Evolutionary conservation across 2,329 filamentous ascomycete species (phyloP), one percentile per base, ranked within the genome.

Genomic region (Colletotrichum sp.): DNA sequence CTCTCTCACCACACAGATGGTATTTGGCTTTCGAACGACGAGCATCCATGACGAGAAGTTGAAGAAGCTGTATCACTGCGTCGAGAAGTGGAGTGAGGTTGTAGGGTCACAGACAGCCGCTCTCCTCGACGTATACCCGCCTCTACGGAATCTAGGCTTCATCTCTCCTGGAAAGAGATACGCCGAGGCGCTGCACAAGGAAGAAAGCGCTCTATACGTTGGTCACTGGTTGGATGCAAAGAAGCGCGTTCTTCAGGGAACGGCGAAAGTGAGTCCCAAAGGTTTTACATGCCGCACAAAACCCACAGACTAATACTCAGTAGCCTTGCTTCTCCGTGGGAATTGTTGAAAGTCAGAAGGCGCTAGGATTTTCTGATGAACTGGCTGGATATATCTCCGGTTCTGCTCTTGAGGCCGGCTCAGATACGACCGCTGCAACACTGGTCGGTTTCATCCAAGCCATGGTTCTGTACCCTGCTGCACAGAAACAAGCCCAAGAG

Each of bases 1-100:
- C 62, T 86, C 89, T 1, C 79, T 90, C 4, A 88, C 87, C 0
- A 90, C 88, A 0, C 86, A 85, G 3, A 90, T 90, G 84, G 83
- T 89, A 2, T 91, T 88, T 71, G 89, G 88, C 6, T 89, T 84
- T 77, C 85, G 88, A 12, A 85, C 84, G 2, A 80, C 83, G 0
- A 85, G 80, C 3, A 84, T 87, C 78, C 83, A 87, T 7, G 85
- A 90, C 49, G 78, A 81, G 3, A 85, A 86, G 49, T 83, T 90
- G 72, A 81, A 84, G 78, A 84, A 88, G 73, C 81, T 89, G 4
- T 88, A 88, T 44, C 81, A 85, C 24, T 85, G 85, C 55, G 85
- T 87, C 72, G 68, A 75, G 44, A 65, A 18, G 21, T 75, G 67
- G 59, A 82, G 82, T 9, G 83, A 86, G 62, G 88, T 89, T 52